phyloP scores from a whole-genome alignment of 495 filamentous ascomycete species.

The Xylona heveae region DNA sequence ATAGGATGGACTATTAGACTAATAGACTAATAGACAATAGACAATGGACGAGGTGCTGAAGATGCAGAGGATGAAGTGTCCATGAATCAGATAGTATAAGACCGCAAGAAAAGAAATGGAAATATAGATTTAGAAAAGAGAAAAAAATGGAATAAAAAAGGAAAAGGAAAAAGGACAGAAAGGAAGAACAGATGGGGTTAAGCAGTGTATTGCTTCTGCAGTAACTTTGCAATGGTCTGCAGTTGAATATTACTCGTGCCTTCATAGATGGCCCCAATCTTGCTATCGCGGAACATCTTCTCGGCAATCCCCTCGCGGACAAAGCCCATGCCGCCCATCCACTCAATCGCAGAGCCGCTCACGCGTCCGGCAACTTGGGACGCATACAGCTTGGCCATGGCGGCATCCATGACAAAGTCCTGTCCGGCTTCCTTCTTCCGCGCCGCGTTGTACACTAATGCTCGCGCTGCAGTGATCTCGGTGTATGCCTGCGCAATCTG shows the following conservation, averaged over 20 bases:
- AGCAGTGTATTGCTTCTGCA: conserved; percentile 74
- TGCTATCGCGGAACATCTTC: conserved; percentile 95
- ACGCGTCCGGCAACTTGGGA: conserved; percentile 85
- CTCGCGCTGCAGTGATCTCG: conserved; percentile 77
- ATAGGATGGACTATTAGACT: too few relatives aligned
- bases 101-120: too few relatives aligned
- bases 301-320: conserved; percentile 91
- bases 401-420: conserved; percentile 85
- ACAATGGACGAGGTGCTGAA: too few relatives aligned
- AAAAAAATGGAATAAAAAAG: too few relatives aligned
- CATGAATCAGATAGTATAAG: too few relatives aligned
- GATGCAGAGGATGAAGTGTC: too few relatives aligned
- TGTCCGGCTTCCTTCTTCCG: conserved; percentile 95
- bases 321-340: conserved; percentile 98
- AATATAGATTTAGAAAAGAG: too few relatives aligned
- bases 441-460: conserved; percentile 88
- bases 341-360: conserved; percentile 73
- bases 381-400: conserved; percentile 94
- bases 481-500: conserved; percentile 93
- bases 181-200: too few relatives aligned
- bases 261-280: conserved; percentile 98
- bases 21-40: too few relatives aligned
- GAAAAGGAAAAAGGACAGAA: too few relatives aligned
- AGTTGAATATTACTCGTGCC: conserved; percentile 74
- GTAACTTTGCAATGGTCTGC: conserved; percentile 79